These are phyloP conservation scores for Usnea hakonensis DNA, from an alignment of 495 filamentous ascomycete species.

Conservation along the genomic window DNA sequence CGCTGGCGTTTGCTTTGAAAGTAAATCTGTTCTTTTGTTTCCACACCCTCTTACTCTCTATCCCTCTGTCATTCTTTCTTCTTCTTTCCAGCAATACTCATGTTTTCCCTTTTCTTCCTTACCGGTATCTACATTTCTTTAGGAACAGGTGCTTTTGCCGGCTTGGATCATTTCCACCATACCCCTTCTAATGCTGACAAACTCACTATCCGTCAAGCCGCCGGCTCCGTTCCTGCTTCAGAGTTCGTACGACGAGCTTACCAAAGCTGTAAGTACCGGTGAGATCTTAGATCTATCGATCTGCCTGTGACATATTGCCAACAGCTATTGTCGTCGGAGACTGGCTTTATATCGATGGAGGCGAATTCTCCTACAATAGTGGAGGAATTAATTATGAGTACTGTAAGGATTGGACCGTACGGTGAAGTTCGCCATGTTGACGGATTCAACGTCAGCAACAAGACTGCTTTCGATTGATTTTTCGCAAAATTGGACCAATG, in stretches of 20 bases:
- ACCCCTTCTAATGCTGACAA: not conserved
- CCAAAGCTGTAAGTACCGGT: slow-evolving; percentile 1
- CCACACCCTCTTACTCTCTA: not conserved
- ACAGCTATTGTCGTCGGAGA: slow-evolving; percentile 11
- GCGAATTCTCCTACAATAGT: slow-evolving; percentile 5
- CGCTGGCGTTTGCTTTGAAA: not conserved
- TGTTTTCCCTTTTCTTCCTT: not conserved
- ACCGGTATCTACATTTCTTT: not conserved
- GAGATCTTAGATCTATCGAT: not conserved
- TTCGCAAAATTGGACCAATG: slow-evolving; percentile 18
- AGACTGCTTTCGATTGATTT: slow-evolving; percentile 23
- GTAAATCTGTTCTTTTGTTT: not conserved
- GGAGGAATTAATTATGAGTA: not conserved
- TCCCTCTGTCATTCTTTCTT: not conserved
- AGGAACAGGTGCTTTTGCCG: not conserved
- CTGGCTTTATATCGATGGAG: slow-evolving; percentile 18
- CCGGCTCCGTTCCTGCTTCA: not conserved
- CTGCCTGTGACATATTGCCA: not conserved
- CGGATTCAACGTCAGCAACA: not conserved
- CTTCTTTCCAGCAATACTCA: not conserved
- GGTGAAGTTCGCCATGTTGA: not conserved
- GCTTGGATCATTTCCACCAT: not conserved
- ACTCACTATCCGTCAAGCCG: not conserved
- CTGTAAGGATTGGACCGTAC: not conserved
- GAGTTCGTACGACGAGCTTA: slow-evolving; percentile 2